Evolutionary conservation across 2,329 filamentous ascomycete genomes (phyloP).

Genomic region (Pyricularia pennisetigena): DNA sequence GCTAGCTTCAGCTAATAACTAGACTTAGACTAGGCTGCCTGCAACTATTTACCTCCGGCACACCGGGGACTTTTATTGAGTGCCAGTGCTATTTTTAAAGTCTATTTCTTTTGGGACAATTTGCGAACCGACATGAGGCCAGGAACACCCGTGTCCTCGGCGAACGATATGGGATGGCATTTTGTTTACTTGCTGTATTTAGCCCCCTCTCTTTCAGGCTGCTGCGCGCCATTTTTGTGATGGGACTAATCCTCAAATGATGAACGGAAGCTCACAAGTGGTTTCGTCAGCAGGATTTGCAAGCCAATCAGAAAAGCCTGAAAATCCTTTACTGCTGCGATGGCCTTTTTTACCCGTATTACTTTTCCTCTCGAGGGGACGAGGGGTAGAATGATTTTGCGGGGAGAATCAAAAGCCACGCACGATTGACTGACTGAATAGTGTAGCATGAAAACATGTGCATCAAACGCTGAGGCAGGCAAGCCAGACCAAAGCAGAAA

Average conservation of each 20-base stretch:
- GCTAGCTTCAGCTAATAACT: not conserved
- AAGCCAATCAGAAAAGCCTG: not conserved
- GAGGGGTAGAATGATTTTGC: not conserved
- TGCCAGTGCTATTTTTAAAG: not conserved
- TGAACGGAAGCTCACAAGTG: not conserved
- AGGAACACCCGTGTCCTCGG: not conserved
- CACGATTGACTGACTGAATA: not conserved
- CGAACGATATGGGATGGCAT: not conserved
- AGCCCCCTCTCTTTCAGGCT: too few species aligned
- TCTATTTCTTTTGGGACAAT: not conserved
- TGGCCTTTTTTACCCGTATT: not conserved
- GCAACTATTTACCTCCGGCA: not conserved
- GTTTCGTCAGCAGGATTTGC: not conserved
- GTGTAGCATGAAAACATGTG: not conserved
- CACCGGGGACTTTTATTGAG: not conserved
- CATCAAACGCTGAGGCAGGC: not conserved
- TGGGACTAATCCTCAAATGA: not conserved
- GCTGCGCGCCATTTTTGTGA: not conserved
- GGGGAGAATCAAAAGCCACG: not conserved
- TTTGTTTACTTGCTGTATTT: not conserved
- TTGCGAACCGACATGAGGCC: not conserved
- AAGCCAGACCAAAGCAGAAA: not conserved
- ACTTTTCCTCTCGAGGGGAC: not conserved
- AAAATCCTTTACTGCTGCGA: not conserved
- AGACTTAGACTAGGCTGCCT: not conserved